Evolutionary conservation across 2,329 filamentous ascomycete genomes (phyloP), one percentile per base, ranked within the genome.

Genomic region (Metarhizium sp.): DNA sequence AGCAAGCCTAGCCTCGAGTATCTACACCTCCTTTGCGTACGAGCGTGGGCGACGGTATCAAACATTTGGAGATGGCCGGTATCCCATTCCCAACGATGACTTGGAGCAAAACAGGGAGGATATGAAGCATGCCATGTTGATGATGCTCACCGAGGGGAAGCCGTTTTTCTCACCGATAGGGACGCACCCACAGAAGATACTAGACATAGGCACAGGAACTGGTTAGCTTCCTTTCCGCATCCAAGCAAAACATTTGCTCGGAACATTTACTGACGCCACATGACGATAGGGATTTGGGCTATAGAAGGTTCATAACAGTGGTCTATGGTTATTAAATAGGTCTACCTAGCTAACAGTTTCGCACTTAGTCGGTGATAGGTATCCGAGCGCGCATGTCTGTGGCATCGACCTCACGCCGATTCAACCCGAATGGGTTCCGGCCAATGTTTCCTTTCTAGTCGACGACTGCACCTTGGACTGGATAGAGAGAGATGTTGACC

Each of bases 151-250:
- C 6, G 64, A 68, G 16, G 69, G 69, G 5, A 63, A 64, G 42
- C 65, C 77, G 8, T 71, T 73, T 57, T 68, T 71, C 51, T 69
- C 74, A 8, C 75, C 75, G 1, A 63, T 79, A 47, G 55, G 66
- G 4, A 63, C 69, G 14, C 62, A 69, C 16, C 59, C 56, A 13
- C 61, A 76, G 52, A 60, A 60, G 38, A 62, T 76, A 4, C 61
- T 75, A 43, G 75, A 77, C 58, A 58, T 77, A 32, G 74, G 73
- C 71, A 66, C 57, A 62, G 69, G 50, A 1, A 55, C 55, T 20
- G 59, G 57, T 61, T 20, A 50, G 56, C 40, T 49, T 7, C 6
- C 45, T 16, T 36, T 20, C 7, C 30, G 11, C 36, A 18, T 2
- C n/a, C 20, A 14, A 14, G 30, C 6, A 11, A 46, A 30, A 34